phyloP scores from a whole-genome alignment of 257 asterid species.

The Capsicum rhomboideum region DNA sequence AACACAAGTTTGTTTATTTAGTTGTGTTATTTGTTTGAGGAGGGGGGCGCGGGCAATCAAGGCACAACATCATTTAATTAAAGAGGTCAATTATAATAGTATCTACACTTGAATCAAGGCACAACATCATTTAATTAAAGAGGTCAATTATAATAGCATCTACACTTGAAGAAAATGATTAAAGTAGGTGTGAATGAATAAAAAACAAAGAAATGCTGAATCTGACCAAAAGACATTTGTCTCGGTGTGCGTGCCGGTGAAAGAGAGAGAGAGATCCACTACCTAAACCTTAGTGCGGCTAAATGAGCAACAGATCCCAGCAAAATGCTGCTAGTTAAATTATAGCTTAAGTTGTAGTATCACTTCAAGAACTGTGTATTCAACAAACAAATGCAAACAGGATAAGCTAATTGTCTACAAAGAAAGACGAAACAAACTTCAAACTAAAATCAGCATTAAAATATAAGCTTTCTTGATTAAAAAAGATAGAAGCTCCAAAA shows the following conservation, averaged over 20 bases:
- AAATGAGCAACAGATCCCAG: neutral
- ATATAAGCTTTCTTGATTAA: neutral
- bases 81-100: neutral
- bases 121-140: neutral
- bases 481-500: neutral
- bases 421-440: neutral
- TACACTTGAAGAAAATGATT: neutral
- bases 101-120: neutral
- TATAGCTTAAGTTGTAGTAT: neutral
- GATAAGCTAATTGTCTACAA: neutral
- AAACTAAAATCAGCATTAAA: neutral
- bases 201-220: neutral
- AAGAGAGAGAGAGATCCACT: neutral
- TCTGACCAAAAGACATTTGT: neutral
- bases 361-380: neutral
- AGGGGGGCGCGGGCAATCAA: neutral
- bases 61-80: neutral
- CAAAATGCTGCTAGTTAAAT: neutral
- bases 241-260: neutral
- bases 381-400: neutral
- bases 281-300: neutral
- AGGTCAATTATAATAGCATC: neutral
- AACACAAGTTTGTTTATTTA: neutral
- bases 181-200: neutral
- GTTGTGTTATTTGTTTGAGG: neutral